Percentiles rank a stretch among this genome's conserved stretches.
phyloP scores from a whole-genome alignment of 2,329 filamentous ascomycete species.

The Trematosphaeria pertusa region DNA sequence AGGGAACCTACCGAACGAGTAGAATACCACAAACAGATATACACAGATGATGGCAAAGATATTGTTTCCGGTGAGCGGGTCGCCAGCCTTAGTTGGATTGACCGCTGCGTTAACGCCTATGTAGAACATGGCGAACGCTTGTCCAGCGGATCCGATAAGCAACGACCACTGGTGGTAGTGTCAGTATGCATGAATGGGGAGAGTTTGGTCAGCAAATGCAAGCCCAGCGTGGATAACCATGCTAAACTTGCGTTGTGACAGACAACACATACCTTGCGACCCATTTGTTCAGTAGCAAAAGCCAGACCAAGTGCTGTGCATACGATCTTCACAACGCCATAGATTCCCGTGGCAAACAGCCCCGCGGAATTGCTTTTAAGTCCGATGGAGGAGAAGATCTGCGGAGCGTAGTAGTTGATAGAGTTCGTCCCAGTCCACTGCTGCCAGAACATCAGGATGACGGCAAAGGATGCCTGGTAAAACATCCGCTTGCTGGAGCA shows the following conservation, averaged over 20 bases:
- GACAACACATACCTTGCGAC: conserved; percentile 46
- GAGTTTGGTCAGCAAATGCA: conserved; percentile 1
- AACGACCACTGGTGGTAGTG: conserved; percentile 44
- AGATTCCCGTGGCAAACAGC: conserved; percentile 56
- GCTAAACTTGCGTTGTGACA: neutral
- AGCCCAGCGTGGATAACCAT: neutral
- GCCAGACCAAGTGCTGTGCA: conserved; percentile 53
- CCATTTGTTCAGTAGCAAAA: conserved; percentile 54
- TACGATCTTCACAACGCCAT: conserved; percentile 56
- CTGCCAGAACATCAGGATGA: conserved; percentile 55
- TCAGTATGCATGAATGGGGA: conserved; percentile 1
- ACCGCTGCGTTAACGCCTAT: conserved; percentile 44
- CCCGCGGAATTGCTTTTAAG: conserved; percentile 47
- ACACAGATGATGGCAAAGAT: conserved; percentile 61
- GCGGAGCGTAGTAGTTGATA: conserved; percentile 54
- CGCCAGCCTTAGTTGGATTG: conserved; percentile 38
- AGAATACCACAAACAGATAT: conserved; percentile 57
- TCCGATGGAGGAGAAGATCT: conserved; percentile 54
- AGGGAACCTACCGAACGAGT: conserved; percentile 46
- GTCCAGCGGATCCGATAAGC: conserved; percentile 50
- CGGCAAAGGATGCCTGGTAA: conserved; percentile 51
- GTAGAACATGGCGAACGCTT: conserved; percentile 53
- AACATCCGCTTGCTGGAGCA: conserved; percentile 48
- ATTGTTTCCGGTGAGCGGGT: conserved; percentile 41
- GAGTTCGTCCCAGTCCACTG: conserved; percentile 41